These are phyloP conservation scores for Crucibulum laeve DNA, from an alignment of 768 basidiomycete genomes.

Conservation along the genomic window DNA sequence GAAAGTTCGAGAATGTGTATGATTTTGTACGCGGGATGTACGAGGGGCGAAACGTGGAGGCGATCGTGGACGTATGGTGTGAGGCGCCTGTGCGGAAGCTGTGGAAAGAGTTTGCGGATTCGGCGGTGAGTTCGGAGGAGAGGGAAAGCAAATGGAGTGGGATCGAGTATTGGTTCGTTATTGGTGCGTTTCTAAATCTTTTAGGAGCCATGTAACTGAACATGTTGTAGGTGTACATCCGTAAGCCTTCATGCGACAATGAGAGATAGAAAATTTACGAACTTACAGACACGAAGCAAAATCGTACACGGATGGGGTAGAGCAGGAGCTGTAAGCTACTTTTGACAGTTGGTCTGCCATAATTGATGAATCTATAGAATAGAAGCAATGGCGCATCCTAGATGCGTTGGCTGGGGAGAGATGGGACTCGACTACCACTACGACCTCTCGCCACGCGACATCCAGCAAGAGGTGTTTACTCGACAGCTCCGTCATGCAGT, in stretches of 20 bases:
- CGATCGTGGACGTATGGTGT: conserved; percentile 87
- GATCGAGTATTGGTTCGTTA: conserved; percentile 78
- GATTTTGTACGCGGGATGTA: conserved; percentile 69
- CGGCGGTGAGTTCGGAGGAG: conserved; percentile 49
- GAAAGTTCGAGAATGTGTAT: conserved; percentile 49
- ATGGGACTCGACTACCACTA: conserved; percentile 88
- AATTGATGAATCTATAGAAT: conserved; percentile 32
- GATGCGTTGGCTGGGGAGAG: conserved; percentile 87
- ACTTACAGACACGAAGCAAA: conserved; percentile 63
- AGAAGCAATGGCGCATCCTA: conserved; percentile 74
- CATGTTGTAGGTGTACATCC: conserved; percentile 59
- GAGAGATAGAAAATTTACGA: conserved; percentile 1
- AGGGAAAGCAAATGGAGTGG: conserved; percentile 56
- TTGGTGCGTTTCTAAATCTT: conserved; percentile 44
- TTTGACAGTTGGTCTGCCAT: background rate
- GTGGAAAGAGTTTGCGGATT: conserved; percentile 75
- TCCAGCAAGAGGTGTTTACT: conserved; percentile 63
- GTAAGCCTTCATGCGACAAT: conserved; percentile 32
- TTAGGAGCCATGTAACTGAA: background rate
- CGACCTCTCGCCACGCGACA: conserved; percentile 65
- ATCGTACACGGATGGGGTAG: conserved; percentile 62
- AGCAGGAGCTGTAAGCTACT: conserved; percentile 53
- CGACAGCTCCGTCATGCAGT: conserved; percentile 71
- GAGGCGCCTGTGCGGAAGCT: conserved; percentile 62
- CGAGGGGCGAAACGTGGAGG: conserved; percentile 48